Base-by-base conservation (phyloP, 345 rosid genomes). In the Xanthoceras sorbifolium region DNA sequence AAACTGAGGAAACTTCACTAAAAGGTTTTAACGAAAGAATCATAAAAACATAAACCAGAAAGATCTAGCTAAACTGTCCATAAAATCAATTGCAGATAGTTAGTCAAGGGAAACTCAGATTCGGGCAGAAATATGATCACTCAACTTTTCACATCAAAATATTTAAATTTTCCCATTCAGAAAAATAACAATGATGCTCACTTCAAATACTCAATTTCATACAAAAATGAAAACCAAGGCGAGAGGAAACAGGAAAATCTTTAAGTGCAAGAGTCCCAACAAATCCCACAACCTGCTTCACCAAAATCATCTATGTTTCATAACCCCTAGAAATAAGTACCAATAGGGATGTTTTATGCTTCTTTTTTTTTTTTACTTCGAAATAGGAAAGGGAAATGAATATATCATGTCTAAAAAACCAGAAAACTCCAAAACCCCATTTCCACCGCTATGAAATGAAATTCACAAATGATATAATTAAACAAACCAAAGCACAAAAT, bases 21-120 rank as follows among this genome's bases (percentile, higher is more conserved):
- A n/a, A 44, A 25, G 0, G 6, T 50, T 28, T 23, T 2, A 60
- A 11, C 60, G 23, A 50, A 68, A 62, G 18, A 23, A 34, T 38
- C 57, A 20, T 26, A 67, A 20, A 69, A 57, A 17, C 31, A 64
- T 40, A n/a, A 66, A 65, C 40, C 60, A 70, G 28, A 64, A 69
- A 52, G 17, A 38, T 66, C 22, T 4, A n/a, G 67, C 20, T 12
- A 18, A 62, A 62, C 48, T 28, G 60, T 69, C 31, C 17, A 28
- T 12, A 4, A 5, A 59, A 36, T 14, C 28, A 59, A 29, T 15
- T 46, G 14, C 12, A 20, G 38, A 59, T 6, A 9, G 12, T 59
- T 20, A 64, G 15, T 69, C 29, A 36, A 44, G 28, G 54, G 17
- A 71, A 72, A 20, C 50, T 65, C 15, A 10, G 23, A 60, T 23